Percentiles rank a stretch among this genome's conserved stretches.
Conservation (phyloP, 2,329 filamentous ascomycete species). For the Leptographium procerum region DNA sequence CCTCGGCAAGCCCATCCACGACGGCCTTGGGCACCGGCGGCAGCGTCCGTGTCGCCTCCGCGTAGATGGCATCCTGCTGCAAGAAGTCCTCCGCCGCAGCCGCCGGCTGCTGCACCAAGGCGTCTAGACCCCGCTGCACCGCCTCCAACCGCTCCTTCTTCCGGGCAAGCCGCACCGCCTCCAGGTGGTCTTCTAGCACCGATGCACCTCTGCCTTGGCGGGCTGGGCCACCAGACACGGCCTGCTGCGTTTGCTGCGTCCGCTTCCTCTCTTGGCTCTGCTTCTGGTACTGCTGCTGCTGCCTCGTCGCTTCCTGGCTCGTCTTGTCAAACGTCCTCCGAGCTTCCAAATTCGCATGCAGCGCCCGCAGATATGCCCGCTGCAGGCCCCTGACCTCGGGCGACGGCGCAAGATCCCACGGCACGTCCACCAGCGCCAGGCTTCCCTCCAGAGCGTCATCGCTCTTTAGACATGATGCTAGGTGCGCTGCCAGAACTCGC, state of each 20-base stretch:
- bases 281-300: conserved; percentile 3
- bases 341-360: conserved; percentile 40
- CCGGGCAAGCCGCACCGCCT: conserved; percentile 37
- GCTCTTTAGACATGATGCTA: conserved; percentile 35
- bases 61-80: conserved; percentile 36
- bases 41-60: conserved; percentile 26
- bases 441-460: conserved; percentile 11
- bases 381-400: conserved; percentile 35
- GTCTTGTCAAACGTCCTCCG: conserved; percentile 24
- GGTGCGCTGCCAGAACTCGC: conserved; percentile 40
- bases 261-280: background rate
- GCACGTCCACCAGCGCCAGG: conserved; percentile 35
- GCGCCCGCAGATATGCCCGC: conserved; percentile 42
- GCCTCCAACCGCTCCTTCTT: conserved; percentile 39
- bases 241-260: background rate
- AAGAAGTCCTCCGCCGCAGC: conserved; percentile 31
- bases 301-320: conserved; percentile 13
- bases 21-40: conserved; percentile 42
- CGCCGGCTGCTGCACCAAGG: conserved; percentile 36
- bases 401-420: conserved; percentile 20
- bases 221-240: background rate
- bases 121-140: conserved; percentile 39
- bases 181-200: conserved; percentile 38
- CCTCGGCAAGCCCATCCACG: conserved; percentile 35
- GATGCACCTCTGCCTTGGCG: conserved; percentile 5